phyloP scores from a whole-genome alignment of 2,329 filamentous ascomycete species.

The Waltergamsia citrina region DNA sequence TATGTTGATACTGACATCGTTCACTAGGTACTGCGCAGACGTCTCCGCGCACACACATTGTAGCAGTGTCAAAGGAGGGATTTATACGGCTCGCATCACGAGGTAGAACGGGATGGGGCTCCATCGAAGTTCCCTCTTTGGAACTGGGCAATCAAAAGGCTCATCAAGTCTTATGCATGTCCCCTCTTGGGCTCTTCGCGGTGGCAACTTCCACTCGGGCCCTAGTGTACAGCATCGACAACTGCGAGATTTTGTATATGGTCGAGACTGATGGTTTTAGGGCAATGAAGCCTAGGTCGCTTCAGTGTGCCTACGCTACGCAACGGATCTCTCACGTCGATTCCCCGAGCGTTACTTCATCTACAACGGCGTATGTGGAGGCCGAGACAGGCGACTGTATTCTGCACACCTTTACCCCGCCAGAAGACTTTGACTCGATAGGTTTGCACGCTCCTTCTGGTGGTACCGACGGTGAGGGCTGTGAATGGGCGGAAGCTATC shows the following conservation, averaged over 20 bases:
- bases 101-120: constrained; percentile 35
- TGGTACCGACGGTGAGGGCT: constrained; percentile 31
- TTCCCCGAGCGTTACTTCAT: constrained; percentile 41
- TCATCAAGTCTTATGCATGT: constrained; percentile 48
- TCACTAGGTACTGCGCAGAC: constrained; percentile 4
- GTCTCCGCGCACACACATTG: constrained; percentile 10
- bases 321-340: constrained; percentile 8
- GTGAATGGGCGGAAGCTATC: constrained; percentile 39
- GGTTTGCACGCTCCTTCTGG: constrained; percentile 39
- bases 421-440: constrained; percentile 43
- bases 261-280: constrained; percentile 48
- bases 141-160: constrained; percentile 22
- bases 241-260: constrained; percentile 43
- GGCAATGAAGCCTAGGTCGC: constrained; percentile 49
- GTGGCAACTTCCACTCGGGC: constrained; percentile 48
- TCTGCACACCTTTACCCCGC: constrained; percentile 52
- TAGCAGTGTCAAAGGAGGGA: constrained; percentile 14
- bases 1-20: neutral
- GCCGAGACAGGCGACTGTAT: constrained; percentile 51
- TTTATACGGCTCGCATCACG: constrained; percentile 37
- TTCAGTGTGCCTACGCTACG: constrained; percentile 48
- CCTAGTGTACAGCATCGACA: constrained; percentile 42
- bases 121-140: constrained; percentile 13
- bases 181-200: constrained; percentile 49
- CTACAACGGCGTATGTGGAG: constrained; percentile 57